Base-by-base conservation (phyloP, 306 rosid species). In the Prunus mira region DNA sequence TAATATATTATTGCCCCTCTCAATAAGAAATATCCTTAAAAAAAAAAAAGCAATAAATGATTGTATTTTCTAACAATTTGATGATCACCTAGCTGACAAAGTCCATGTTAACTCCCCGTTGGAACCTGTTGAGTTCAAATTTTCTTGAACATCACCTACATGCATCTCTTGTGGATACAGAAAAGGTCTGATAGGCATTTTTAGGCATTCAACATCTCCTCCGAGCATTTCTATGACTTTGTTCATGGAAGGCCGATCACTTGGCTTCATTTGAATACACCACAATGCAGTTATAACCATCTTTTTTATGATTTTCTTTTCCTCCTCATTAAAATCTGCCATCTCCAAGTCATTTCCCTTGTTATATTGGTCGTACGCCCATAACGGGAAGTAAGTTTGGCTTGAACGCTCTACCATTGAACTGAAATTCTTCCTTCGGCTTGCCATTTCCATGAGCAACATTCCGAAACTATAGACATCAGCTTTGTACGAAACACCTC, bases 211-310 rank as follows among this genome's bases (percentile, higher is more conserved):
- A 52, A 19, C 65, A 8, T 72, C 76, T 72, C 65, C 76, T 55
- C 20, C 65, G 5, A 72, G 76, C 76, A 72, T 72, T 30, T 72
- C 17, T 22, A 55, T 56, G 4, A 72, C 65, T 72, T 72, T 13
- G 12, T 56, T 20, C 52, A 72, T 72, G 1, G 76, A 34, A 34
- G 52, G 76, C 1, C 76, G 65, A 38, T 72, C 76, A 38, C 38
- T 55, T 20, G 65, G 76, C 19, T 56, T 72, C 66, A 72, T 52
- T 15, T 71, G 75, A 5, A 71, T 54, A 55, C 66, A 76, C 79
- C 79, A 76, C 3, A 76, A 24, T 0, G 73, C 20, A 19, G 22
- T 25, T 34, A 66, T 41, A 12, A 66, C 22, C 71, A 66, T 66
- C 66, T 67, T 11, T n/a, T 43, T 27, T 38, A 5, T 22, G 9